Evolutionary conservation across 2,329 filamentous ascomycete species (phyloP).

Genomic region (Aspergillus flavus): DNA sequence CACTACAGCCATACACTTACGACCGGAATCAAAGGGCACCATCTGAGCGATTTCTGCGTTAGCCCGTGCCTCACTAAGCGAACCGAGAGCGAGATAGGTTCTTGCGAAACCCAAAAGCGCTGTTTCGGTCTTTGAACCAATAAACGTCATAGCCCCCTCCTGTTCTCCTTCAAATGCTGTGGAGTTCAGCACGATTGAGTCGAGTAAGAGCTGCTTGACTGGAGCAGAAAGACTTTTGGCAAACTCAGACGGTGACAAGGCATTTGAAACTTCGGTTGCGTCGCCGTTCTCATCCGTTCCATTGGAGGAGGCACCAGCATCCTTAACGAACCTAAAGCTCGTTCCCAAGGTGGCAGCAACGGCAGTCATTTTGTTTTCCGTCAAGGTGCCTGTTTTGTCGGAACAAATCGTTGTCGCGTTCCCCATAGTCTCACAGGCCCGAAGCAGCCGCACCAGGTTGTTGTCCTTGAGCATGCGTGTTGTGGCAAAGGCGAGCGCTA

Average conservation of each 20-base stretch:
- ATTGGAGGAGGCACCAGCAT: constrained; percentile 37
- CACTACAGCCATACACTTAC: constrained; percentile 72
- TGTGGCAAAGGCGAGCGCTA: constrained; percentile 64
- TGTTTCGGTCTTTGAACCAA: constrained; percentile 78
- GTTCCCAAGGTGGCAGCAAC: constrained; percentile 60
- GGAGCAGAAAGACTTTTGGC: constrained; percentile 54
- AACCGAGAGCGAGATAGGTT: constrained; percentile 66
- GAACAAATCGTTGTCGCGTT: constrained; percentile 67
- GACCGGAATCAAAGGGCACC: constrained; percentile 63
- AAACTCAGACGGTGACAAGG: constrained; percentile 58
- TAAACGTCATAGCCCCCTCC: constrained; percentile 62
- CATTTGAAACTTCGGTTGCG: constrained; percentile 34
- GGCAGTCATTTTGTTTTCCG: constrained; percentile 65
- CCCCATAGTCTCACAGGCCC: constrained; percentile 66
- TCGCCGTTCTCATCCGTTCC: constrained; percentile 25
- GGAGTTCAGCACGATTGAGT: constrained; percentile 69
- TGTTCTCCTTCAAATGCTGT: constrained; percentile 69
- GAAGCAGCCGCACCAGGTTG: constrained; percentile 61
- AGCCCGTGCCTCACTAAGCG: constrained; percentile 62
- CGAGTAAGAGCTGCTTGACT: constrained; percentile 59
- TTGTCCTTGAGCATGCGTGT: constrained; percentile 66
- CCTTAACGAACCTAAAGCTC: constrained; percentile 42
- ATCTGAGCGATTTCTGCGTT: constrained; percentile 60
- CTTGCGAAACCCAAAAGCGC: constrained; percentile 71
- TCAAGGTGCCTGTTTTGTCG: constrained; percentile 68